These are phyloP conservation scores for Platanthera zijinensis DNA, from an alignment of 106 monocot species.

Conservation along the genomic window DNA sequence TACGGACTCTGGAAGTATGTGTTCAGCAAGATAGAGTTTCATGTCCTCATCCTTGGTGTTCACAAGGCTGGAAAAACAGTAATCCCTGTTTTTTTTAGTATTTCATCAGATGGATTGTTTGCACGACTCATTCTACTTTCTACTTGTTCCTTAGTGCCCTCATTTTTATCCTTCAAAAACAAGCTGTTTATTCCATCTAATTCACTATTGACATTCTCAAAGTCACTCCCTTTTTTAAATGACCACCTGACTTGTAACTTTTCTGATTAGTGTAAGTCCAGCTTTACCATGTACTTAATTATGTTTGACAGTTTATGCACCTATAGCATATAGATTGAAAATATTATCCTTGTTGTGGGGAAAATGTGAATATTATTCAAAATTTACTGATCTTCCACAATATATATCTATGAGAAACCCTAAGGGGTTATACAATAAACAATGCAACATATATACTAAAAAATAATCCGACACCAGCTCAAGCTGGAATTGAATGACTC, in stretches of 20 bases:
- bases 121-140: background rate
- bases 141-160: background rate
- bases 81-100: conserved; percentile 13
- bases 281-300: background rate
- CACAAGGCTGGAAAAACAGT: conserved; percentile 97
- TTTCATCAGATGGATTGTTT: background rate
- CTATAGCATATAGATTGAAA: background rate
- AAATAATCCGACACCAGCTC: too few species aligned
- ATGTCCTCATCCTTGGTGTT: conserved; percentile 91
- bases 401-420: too few species aligned
- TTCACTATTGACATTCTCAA: background rate
- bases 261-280: background rate
- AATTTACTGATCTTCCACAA: too few species aligned
- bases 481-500: too few species aligned
- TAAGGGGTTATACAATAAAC: too few species aligned
- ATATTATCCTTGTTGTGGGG: background rate
- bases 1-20: conserved; percentile 91
- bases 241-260: background rate
- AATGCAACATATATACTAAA: too few species aligned
- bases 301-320: background rate
- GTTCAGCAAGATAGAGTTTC: conserved; percentile 92
- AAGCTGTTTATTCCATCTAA: background rate
- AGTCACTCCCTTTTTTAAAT: background rate
- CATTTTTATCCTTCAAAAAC: background rate
- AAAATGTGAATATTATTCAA: too few species aligned